These are phyloP conservation scores for Cryptococcus sp. DNA, from an alignment of 1,284 basidiomycete species.

Conservation along the genomic window DNA sequence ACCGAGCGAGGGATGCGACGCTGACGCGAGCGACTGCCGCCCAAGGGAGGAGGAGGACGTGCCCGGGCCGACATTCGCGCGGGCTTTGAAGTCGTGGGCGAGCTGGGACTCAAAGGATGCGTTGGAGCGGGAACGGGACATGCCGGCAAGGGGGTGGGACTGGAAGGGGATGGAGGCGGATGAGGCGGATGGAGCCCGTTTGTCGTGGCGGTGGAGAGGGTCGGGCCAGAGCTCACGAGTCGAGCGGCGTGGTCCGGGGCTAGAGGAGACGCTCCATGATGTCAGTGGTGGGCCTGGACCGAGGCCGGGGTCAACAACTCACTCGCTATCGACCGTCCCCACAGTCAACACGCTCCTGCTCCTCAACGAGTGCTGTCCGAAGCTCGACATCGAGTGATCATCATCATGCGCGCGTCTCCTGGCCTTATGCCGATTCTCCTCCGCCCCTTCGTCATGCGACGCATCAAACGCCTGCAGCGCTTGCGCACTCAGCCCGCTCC, in stretches of 20 bases:
- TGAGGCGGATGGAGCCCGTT: slow-evolving; percentile 64
- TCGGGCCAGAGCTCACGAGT: slow-evolving; percentile 27
- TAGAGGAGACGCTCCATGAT: slow-evolving; percentile 57
- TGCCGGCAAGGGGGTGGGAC: slow-evolving; percentile 52
- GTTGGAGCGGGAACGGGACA: slow-evolving; percentile 71
- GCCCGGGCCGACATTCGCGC: slow-evolving; percentile 59
- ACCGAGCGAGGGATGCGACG: not conserved
- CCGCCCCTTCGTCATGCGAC: slow-evolving; percentile 8
- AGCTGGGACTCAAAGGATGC: slow-evolving; percentile 76
- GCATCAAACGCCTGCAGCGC: slow-evolving; percentile 33
- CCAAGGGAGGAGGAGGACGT: slow-evolving; percentile 29
- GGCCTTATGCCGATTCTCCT: slow-evolving; percentile 61
- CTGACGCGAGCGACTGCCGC: slow-evolving; percentile 8
- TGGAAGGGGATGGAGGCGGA: slow-evolving; percentile 66
- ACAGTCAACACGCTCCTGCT: slow-evolving; percentile 43
- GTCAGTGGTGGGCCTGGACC: slow-evolving; percentile 47
- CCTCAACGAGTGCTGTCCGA: slow-evolving; percentile 67
- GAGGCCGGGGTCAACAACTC: slow-evolving; percentile 20
- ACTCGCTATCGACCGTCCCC: slow-evolving; percentile 49
- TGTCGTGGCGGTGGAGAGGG: slow-evolving; percentile 32
- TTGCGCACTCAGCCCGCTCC: slow-evolving; percentile 17
- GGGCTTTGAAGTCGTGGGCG: slow-evolving; percentile 69
- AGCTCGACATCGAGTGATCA: slow-evolving; percentile 84
- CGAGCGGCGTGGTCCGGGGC: slow-evolving; percentile 68
- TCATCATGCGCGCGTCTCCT: slow-evolving; percentile 79